phyloP scores from a whole-genome alignment of 805 yeast genomes.

The Kuraishia ogatae region DNA sequence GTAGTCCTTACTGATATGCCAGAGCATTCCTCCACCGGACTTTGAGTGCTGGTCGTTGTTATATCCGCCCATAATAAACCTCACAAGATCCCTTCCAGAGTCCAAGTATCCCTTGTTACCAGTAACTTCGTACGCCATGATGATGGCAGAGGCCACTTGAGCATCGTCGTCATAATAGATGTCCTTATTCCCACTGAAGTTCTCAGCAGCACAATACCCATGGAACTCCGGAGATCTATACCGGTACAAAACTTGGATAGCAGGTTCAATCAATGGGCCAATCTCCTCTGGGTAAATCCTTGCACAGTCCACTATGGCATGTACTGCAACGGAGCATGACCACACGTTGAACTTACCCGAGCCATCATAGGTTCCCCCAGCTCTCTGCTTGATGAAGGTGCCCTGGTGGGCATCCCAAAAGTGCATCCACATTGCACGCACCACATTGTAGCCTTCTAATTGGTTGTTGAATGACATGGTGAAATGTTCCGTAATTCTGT shows the following conservation, averaged over 20 bases:
- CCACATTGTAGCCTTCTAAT: slow-evolving; percentile 29
- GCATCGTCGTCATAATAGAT: slow-evolving; percentile 73
- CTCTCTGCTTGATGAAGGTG: slow-evolving; percentile 26
- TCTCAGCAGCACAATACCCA: slow-evolving; percentile 61
- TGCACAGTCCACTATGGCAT: slow-evolving; percentile 61
- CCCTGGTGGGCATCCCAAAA: slow-evolving; percentile 29
- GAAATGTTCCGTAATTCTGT: neutral
- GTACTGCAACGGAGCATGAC: slow-evolving; percentile 60
- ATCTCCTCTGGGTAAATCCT: slow-evolving; percentile 42
- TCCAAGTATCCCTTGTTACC: slow-evolving; percentile 43
- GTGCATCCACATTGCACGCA: slow-evolving; percentile 30
- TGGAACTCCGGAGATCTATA: slow-evolving; percentile 41
- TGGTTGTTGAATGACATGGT: slow-evolving; percentile 17
- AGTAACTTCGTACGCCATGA: slow-evolving; percentile 63
- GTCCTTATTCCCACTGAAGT: slow-evolving; percentile 49
- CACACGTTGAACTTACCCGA: slow-evolving; percentile 54
- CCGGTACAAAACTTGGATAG: slow-evolving; percentile 36
- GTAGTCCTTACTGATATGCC: slow-evolving; percentile 57
- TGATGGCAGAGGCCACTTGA: slow-evolving; percentile 56
- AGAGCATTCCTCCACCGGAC: slow-evolving; percentile 52
- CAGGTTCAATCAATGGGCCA: slow-evolving; percentile 44
- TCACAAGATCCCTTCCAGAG: slow-evolving; percentile 46
- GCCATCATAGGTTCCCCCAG: slow-evolving; percentile 38
- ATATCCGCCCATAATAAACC: slow-evolving; percentile 62
- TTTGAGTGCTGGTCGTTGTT: slow-evolving; percentile 31